Evolutionary conservation across 1,139 yeast species (phyloP), one percentile per base, ranked within the genome.

Genomic region (Fermentozyma sake): DNA sequence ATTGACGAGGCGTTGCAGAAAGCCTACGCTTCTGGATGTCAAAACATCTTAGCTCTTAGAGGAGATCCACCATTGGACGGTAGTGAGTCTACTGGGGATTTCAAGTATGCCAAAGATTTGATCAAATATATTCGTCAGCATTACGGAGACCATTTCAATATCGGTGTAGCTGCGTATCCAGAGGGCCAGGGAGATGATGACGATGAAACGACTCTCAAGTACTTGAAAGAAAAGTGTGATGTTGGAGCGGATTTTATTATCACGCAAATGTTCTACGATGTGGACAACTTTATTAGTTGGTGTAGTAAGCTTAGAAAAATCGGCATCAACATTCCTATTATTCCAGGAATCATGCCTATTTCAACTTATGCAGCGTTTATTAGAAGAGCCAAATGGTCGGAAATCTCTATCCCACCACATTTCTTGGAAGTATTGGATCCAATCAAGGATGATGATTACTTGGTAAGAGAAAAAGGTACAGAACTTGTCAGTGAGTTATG

Each of bases 311-410:
- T 93, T 35, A 72, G 93, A 40, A 76, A 68, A 18, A 67, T 68
- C 17, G 97, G 96, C n/a, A 72, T 91, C 39, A 68, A 68, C 24
- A 77, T 84, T 31, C 97, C 97, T 21, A 84, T 91, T 42, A 82
- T 91, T 37, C 98, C 98, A 1, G 98, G 98, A 14, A 87, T 91
- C 55, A 91, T 91, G 98, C 98, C 98, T 13, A 89, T 91, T 37
- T 80, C 95, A 12, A 86, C 96, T 7, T 89, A 89, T 58, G 85
- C 94, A 19, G 79, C 96, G 4, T 91, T 91, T 51, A 58, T 86
- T 40, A 79, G 98, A 60, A 76, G 98, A 50, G 96, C 96, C 10
- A 79, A 77, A 34, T 91, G 97, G 98, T 86, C 95, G 31, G 81
- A 82, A 48, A 79, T 91, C 42, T 58, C 71, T 22, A 72, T 91